Conservation (phyloP, 1,284 basidiomycete genomes). For the Trametes versicolor region DNA sequence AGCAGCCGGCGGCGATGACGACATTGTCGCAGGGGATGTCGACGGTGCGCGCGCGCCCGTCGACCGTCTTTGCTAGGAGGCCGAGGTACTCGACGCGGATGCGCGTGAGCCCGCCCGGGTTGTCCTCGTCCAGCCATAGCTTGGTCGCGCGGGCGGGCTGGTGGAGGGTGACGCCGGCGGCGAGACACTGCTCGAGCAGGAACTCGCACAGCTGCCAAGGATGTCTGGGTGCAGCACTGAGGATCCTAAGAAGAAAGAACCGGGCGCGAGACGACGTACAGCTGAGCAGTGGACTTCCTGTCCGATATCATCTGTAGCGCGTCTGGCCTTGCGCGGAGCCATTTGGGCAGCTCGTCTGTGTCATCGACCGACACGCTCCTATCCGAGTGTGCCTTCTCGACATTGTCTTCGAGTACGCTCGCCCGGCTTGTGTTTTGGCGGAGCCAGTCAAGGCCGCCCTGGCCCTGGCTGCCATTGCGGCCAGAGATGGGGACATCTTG, state of each 20-base stretch:
- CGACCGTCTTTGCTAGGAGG: conserved; percentile 30
- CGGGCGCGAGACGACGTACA: conserved; percentile 42
- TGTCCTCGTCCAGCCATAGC: conserved; percentile 30
- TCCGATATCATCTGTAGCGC: conserved; percentile 45
- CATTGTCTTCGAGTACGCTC: conserved; percentile 20
- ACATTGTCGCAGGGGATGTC: conserved; percentile 54
- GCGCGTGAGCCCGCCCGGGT: conserved; percentile 26
- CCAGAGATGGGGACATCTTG: conserved; percentile 16
- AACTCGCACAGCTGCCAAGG: conserved; percentile 61
- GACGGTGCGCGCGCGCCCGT: conserved; percentile 25
- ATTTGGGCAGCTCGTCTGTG: conserved; percentile 34
- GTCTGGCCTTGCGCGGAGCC: conserved; percentile 40
- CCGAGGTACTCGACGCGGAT: conserved; percentile 39
- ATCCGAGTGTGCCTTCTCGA: conserved; percentile 16
- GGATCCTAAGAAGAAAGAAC: conserved; percentile 6
- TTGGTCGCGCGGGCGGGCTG: conserved; percentile 44
- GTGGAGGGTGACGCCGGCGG: conserved; percentile 52
- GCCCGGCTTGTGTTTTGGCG: conserved; percentile 39
- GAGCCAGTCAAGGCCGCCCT: conserved; percentile 39
- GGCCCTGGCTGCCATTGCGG: conserved; percentile 15
- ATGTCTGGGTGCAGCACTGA: conserved; percentile 42
- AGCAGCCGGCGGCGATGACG: conserved; percentile 69
- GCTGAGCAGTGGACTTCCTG: conserved; percentile 56
- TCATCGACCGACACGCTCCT: conserved; percentile 24
- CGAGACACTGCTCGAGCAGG: conserved; percentile 55